Evolutionary conservation across 1,139 yeast genomes (phyloP).

Genomic region (Debaryomycetaceae sp.): DNA sequence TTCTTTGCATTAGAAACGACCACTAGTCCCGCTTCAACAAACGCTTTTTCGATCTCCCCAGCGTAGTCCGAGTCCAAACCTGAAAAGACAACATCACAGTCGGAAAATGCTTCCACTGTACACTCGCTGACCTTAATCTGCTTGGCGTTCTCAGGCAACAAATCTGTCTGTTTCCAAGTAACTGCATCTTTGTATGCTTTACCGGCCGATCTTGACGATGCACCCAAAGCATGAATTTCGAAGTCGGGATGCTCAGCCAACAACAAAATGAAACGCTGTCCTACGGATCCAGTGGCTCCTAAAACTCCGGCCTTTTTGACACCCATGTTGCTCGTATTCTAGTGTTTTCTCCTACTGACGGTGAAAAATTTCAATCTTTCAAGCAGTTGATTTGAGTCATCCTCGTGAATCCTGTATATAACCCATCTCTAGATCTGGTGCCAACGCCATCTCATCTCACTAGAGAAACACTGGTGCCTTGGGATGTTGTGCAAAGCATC

Average conservation of each 20-base stretch:
- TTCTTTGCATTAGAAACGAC: conserved; percentile 94
- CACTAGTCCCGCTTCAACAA: conserved; percentile 75
- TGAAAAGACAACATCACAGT: conserved; percentile 91
- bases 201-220: conserved; percentile 93
- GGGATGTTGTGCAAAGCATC: too few species aligned
- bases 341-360: background rate
- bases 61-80: conserved; percentile 95
- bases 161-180: conserved; percentile 89
- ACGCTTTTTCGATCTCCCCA: conserved; percentile 84
- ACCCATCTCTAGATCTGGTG: background rate
- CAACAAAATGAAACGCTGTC: conserved; percentile 88
- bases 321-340: conserved; percentile 9
- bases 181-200: conserved; percentile 81
- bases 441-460: too few species aligned
- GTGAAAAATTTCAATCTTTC: background rate
- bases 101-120: conserved; percentile 67
- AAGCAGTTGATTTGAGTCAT: background rate
- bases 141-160: conserved; percentile 68
- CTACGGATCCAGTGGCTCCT: conserved; percentile 98
- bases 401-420: background rate
- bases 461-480: too few species aligned
- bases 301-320: conserved; percentile 75
- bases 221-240: conserved; percentile 82
- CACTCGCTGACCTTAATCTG: conserved; percentile 73
- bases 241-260: conserved; percentile 88